A percentile compares a stretch with the other conserved stretches of the same genome.
Conservation (phyloP, 208 protist species). For the Acanthamoeba divionensis region DNA sequence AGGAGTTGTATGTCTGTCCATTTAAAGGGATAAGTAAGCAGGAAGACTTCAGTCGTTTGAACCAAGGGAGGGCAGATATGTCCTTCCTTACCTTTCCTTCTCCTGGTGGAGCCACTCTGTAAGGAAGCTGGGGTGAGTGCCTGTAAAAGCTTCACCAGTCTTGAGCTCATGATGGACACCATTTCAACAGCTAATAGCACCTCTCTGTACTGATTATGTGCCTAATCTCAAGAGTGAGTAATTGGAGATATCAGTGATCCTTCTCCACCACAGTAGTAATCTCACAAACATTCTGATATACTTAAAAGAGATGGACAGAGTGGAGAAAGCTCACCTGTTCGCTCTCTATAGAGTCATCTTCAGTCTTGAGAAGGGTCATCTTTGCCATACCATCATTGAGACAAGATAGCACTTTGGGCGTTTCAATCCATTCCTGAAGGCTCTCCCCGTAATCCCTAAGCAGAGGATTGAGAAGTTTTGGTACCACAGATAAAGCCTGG, state of each 20-base stretch:
- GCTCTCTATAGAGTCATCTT: not conserved
- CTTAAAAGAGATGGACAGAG: not conserved
- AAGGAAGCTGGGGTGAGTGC: not conserved
- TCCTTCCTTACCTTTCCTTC: not conserved
- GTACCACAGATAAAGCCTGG: not conserved
- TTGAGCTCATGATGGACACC: not conserved
- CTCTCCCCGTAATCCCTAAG: not conserved
- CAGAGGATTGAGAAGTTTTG: not conserved
- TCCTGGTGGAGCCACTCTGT: not conserved
- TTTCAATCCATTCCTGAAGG: not conserved
- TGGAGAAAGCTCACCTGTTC: not conserved
- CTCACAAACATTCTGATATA: not conserved
- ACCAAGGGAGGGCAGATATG: not conserved
- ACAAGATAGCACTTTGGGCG: not conserved
- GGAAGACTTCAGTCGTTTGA: not conserved
- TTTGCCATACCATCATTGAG: not conserved
- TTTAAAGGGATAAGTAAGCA: not conserved
- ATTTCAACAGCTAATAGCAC: not conserved
- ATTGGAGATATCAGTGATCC: not conserved
- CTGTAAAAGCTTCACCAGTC: not conserved
- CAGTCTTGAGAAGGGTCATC: not conserved
- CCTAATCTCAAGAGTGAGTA: not conserved
- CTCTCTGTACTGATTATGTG: not conserved
- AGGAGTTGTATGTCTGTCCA: slow-evolving; percentile 39
- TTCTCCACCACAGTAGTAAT: not conserved